A percentile compares a stretch with the other conserved stretches of the same genome.
Conservation (phyloP, 305 asterid genomes). For the Lippia alba region DNA sequence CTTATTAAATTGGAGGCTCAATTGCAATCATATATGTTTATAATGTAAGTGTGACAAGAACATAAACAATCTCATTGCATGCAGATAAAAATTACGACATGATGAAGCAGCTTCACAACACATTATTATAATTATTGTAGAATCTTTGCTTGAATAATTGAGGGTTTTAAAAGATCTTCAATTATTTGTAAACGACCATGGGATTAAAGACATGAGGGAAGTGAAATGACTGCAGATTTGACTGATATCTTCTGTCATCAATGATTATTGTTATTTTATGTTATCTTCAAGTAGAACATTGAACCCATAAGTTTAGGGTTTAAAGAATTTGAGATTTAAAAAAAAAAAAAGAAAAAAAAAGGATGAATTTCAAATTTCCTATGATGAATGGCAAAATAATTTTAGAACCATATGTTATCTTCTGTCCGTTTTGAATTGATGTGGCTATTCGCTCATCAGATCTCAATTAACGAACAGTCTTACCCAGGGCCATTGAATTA, state of each 20-base stretch:
- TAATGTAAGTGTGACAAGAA: constrained; percentile 19
- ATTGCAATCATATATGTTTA: neutral
- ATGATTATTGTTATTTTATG: constrained; percentile 13
- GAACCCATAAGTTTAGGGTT: no score
- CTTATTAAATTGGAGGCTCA: constrained; percentile 26
- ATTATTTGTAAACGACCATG: constrained; percentile 29
- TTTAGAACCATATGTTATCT: no score
- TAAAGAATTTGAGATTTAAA: no score
- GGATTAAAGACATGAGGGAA: constrained; percentile 16
- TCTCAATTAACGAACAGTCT: no score
- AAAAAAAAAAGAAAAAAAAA: no score
- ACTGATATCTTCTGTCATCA: constrained; percentile 10
- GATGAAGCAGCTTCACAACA: constrained; percentile 23
- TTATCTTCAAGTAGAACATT: constrained; percentile 13
- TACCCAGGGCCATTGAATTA: no score
- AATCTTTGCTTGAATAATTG: constrained; percentile 21
- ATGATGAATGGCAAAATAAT: no score
- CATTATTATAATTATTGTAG: constrained; percentile 25
- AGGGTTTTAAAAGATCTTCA: constrained; percentile 22
- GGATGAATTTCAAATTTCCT: no score
- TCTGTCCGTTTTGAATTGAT: no score
- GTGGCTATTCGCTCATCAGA: no score
- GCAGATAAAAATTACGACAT: constrained; percentile 19
- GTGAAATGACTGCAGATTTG: constrained; percentile 29
- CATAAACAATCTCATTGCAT: constrained; percentile 4